These are phyloP conservation scores for Cyclostephanos invisitatus DNA, from an alignment of 108 stramenopile genomes.

Conservation along the genomic window DNA sequence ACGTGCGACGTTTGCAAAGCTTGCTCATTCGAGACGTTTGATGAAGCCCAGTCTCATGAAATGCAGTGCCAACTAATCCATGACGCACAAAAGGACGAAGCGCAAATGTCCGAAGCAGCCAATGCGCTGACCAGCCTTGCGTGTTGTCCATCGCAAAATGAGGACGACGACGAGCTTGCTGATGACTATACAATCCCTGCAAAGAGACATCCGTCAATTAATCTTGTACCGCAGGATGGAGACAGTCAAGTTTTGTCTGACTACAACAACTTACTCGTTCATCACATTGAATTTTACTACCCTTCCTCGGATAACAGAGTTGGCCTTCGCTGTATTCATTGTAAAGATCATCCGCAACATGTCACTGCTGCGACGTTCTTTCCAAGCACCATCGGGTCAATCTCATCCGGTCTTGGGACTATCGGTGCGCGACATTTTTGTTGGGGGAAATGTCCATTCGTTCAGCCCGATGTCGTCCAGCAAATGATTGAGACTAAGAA, in stretches of 20 bases:
- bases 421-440: conserved; percentile 49
- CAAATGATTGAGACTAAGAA: conserved; percentile 51
- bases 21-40: conserved; percentile 33
- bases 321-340: conserved; percentile 53
- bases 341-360: conserved; percentile 35
- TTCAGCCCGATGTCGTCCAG: conserved; percentile 23
- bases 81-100: conserved; percentile 9
- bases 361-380: conserved; percentile 51
- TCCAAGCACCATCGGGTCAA: conserved; percentile 43
- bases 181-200: conserved; percentile 4
- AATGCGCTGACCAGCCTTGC: conserved; percentile 30
- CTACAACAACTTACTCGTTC: conserved; percentile 54
- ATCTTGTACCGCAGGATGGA: conserved; percentile 28
- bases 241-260: conserved; percentile 30
- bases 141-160: not conserved
- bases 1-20: conserved; percentile 37
- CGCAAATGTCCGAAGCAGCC: conserved; percentile 19
- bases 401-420: conserved; percentile 54
- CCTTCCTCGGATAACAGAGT: conserved; percentile 37
- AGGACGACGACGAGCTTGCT: not conserved
- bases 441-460: conserved; percentile 49
- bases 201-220: conserved; percentile 28
- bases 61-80: conserved; percentile 19
- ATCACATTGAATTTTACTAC: conserved; percentile 49
- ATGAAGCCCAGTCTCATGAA: conserved; percentile 38